Base-by-base conservation (phyloP, 2,329 filamentous ascomycete species). In the Penicillium corylophilum region DNA sequence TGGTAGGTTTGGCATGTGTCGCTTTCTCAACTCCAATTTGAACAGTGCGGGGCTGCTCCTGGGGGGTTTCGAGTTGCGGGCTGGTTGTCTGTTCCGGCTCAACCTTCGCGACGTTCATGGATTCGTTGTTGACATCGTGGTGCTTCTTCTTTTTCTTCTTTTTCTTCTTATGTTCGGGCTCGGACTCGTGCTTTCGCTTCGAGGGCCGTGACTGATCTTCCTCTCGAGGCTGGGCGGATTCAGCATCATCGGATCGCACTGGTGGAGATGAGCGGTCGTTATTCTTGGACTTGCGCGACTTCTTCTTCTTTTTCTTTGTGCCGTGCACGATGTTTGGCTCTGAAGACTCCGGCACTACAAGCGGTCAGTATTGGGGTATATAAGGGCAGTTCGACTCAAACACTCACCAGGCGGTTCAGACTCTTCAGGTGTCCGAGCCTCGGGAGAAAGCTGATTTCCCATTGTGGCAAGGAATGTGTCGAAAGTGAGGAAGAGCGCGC, bases 151-250 rank as follows among this genome's bases (percentile, higher is more conserved):
- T 58, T n/a, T n/a, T n/a, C 20, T 29, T 46, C 18, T 46, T 46
- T 20, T 49, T 55, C 7, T 41, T 16, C 20, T 50, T 45, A 9
- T 31, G 33, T 33, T 58, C 16, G 15, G 45, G 42, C 18, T 64
- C 58, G 12, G 51, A 46, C 4, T 57, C 44, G 24, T 63, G 65
- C 48, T 65, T 71, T 44, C 68, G 65, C 53, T 69, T 70, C 28
- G 50, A 36, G 12, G 57, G 52, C 2, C 55, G 60, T 18, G 56
- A 29, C n/a, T 42, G 36, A 22, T 56, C 48, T 15, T 54, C 46
- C 12, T 48, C 45, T 40, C 35, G 38, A 29, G 33, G 28, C 8
- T 29, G 24, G 33, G 39, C 41, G 12, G 51, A 43, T 7, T 20
- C 36, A 31, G 20, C 12, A 9, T 20, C 49, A 49, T 51, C 48